phyloP scores from a whole-genome alignment of 2,329 filamentous ascomycete genomes.

The Paraphoma chrysanthemicola region DNA sequence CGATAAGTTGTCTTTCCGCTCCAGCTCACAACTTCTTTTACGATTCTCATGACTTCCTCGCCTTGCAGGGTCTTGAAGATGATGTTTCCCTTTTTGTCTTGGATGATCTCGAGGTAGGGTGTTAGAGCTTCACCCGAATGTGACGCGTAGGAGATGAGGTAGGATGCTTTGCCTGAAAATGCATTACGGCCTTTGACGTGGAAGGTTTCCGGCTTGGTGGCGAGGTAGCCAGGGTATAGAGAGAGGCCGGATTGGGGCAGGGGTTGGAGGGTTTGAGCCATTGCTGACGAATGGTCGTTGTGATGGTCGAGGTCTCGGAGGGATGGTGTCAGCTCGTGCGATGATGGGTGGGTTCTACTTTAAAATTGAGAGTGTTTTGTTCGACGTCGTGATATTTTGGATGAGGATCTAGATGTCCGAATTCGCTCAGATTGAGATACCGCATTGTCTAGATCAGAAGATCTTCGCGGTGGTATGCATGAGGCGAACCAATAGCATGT shows the following conservation, averaged over 20 bases:
- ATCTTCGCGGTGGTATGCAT: too few species aligned
- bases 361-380: neutral
- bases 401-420: neutral
- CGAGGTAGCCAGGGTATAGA: conserved; percentile 21
- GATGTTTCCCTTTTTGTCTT: conserved; percentile 12
- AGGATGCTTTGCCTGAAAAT: conserved; percentile 5
- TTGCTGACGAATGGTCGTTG: neutral
- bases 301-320: neutral
- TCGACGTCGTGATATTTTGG: neutral
- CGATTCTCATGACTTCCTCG: conserved; percentile 21
- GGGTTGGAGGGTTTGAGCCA: conserved; percentile 12
- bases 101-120: conserved; percentile 18
- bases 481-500: too few species aligned
- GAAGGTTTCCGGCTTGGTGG: conserved; percentile 16
- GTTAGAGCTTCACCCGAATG: conserved; percentile 7
- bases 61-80: conserved; percentile 18
- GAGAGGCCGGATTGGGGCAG: conserved; percentile 21
- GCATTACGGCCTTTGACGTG: conserved; percentile 17
- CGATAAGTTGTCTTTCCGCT: conserved; percentile 16
- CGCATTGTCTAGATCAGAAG: too few species aligned
- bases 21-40: conserved; percentile 13
- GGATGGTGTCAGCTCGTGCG: too few species aligned
- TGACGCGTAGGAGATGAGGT: conserved; percentile 10
- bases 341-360: too few species aligned
- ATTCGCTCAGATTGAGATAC: too few species aligned